Percentiles rank a stretch among this genome's conserved stretches.
These are phyloP conservation scores for Phytophthora boehmeriae DNA, from an alignment of 352 stramenopile genomes.

Conservation along the genomic window DNA sequence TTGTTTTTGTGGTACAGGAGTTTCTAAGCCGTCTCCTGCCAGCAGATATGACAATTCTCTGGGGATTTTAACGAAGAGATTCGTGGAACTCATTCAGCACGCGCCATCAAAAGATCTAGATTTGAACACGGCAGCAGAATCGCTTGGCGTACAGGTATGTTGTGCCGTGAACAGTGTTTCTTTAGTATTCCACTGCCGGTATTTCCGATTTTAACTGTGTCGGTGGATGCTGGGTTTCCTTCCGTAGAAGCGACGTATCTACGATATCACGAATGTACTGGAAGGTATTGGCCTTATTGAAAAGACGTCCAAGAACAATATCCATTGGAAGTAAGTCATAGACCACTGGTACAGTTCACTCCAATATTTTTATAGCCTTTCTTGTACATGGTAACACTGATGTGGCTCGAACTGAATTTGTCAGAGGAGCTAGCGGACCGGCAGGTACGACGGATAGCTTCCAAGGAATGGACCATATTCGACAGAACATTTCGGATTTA, in stretches of 20 bases:
- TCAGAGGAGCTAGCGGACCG: slow-evolving; percentile 59
- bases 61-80: slow-evolving; percentile 96
- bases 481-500: slow-evolving; percentile 80
- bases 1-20: slow-evolving; percentile 10
- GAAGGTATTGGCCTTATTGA: slow-evolving; percentile 98
- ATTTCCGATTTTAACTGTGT: not conserved
- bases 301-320: slow-evolving; percentile 98
- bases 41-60: slow-evolving; percentile 96
- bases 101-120: slow-evolving; percentile 91
- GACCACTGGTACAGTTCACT: not conserved
- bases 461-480: slow-evolving; percentile 77
- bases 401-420: not conserved
- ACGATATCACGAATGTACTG: slow-evolving; percentile 99
- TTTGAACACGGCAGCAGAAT: slow-evolving; percentile 92
- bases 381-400: not conserved
- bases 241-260: slow-evolving; percentile 95
- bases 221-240: not conserved
- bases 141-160: slow-evolving; percentile 78
- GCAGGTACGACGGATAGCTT: slow-evolving; percentile 53
- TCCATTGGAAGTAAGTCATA: slow-evolving; percentile 94
- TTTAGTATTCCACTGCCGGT: not conserved
- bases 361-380: too few relatives aligned
- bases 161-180: not conserved
- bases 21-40: slow-evolving; percentile 66
- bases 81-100: slow-evolving; percentile 94